phyloP scores from a whole-genome alignment of 495 filamentous ascomycete species.

The Annulohypoxylon moriforme region DNA sequence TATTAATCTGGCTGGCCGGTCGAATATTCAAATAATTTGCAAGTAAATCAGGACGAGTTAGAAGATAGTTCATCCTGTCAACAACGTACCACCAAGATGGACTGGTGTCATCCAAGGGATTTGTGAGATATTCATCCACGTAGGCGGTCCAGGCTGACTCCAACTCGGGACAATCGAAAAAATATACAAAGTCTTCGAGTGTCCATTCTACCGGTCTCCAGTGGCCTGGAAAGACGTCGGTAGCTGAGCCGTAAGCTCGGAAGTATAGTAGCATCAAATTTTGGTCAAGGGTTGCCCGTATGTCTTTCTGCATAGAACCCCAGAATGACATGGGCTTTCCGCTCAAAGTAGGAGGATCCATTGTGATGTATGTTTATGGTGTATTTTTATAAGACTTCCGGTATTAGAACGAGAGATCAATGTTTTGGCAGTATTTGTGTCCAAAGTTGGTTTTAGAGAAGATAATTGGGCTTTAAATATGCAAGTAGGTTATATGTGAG shows the following conservation, averaged over 20 bases:
- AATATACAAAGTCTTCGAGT: conserved; percentile 18
- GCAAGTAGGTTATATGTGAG: background rate
- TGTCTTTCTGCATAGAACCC: background rate
- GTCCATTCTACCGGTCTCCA: conserved; percentile 13
- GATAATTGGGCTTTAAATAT: background rate
- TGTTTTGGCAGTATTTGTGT: background rate
- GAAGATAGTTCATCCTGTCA: background rate
- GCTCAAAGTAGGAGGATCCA: conserved; percentile 10
- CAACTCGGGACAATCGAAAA: conserved; percentile 20
- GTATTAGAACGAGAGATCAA: background rate
- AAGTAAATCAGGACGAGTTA: background rate
- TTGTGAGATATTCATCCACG: background rate
- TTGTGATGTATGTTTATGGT: background rate
- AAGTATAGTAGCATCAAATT: conserved; percentile 9
- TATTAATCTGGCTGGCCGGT: background rate
- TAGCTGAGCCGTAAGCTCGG: background rate
- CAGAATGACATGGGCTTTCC: background rate
- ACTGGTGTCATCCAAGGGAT: background rate
- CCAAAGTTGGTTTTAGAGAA: background rate
- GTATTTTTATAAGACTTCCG: background rate
- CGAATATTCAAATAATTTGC: background rate
- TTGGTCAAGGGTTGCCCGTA: background rate
- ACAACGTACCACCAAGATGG: background rate
- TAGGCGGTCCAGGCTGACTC: background rate
- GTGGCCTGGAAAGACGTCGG: background rate